Conservation (phyloP, 2,329 filamentous ascomycete species). For the Fusarium albidum region DNA sequence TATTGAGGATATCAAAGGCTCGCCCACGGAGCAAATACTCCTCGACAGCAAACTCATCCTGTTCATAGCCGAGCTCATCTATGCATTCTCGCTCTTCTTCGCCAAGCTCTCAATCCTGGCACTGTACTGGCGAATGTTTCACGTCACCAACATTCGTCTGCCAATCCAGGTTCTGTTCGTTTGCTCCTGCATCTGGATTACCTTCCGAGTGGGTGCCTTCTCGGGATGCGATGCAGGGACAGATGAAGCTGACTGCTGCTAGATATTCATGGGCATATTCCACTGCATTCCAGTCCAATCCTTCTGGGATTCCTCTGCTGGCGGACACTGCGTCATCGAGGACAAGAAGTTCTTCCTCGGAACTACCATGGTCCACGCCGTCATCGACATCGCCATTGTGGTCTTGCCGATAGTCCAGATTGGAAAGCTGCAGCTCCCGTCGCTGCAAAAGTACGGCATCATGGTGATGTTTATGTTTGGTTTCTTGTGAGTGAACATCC, state of each 20-base stretch:
- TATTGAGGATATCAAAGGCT: constrained; percentile 21
- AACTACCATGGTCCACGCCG: constrained; percentile 41
- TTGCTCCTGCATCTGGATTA: constrained; percentile 39
- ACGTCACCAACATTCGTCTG: constrained; percentile 35
- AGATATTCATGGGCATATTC: constrained; percentile 30
- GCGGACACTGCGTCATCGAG: constrained; percentile 36
- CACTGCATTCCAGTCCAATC: constrained; percentile 29
- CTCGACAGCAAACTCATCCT: constrained; percentile 19
- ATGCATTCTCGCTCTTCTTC: constrained; percentile 39
- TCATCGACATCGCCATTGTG: constrained; percentile 44
- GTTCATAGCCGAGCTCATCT: constrained; percentile 38
- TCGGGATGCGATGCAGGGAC: too few species aligned
- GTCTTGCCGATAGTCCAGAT: constrained; percentile 43
- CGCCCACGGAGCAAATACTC: constrained; percentile 11
- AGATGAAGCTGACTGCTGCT: too few species aligned
- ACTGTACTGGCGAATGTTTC: constrained; percentile 46
- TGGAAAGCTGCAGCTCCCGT: constrained; percentile 39
- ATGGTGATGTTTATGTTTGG: constrained; percentile 43
- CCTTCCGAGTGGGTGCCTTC: constrained; percentile 40
- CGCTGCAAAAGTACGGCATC: constrained; percentile 39
- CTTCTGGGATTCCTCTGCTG: constrained; percentile 35
- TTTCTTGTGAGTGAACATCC: constrained; percentile 43
- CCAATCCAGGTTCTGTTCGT: constrained; percentile 39
- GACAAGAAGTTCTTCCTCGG: constrained; percentile 46
- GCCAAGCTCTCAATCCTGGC: constrained; percentile 40